These are phyloP conservation scores for Brassica incana DNA, from an alignment of 345 rosid genomes.

Conservation along the genomic window DNA sequence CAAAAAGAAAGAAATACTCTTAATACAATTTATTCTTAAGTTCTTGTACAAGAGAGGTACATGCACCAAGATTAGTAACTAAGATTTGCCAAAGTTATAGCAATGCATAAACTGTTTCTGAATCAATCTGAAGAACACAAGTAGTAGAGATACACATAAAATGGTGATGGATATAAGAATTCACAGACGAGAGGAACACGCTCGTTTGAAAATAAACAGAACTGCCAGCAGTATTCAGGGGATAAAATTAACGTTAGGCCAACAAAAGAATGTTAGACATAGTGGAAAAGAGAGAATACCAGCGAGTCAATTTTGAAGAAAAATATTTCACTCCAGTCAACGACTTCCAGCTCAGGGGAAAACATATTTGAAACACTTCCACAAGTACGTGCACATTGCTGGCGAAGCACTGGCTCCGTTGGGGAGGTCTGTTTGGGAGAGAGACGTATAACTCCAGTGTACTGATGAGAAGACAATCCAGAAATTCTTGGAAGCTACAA, in stretches of 20 bases:
- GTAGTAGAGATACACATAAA: constrained; percentile 8
- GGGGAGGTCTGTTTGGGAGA: constrained; percentile 49
- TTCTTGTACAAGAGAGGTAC: constrained; percentile 17
- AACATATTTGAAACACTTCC: constrained; percentile 57
- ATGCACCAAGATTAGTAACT: constrained; percentile 25
- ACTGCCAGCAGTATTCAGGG: neutral
- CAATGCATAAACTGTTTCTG: constrained; percentile 1
- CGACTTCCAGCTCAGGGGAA: constrained; percentile 55
- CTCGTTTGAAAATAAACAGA: neutral
- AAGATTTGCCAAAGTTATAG: constrained; percentile 18
- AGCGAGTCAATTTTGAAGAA: constrained; percentile 79
- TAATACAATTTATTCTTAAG: neutral
- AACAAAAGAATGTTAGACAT: constrained; percentile 19
- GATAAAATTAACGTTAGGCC: neutral
- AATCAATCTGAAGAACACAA: neutral
- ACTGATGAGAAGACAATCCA: constrained; percentile 67
- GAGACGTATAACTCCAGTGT: constrained; percentile 61
- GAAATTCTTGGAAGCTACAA: constrained; percentile 66
- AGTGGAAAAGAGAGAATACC: constrained; percentile 46
- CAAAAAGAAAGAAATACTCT: constrained; percentile 8
- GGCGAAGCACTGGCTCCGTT: constrained; percentile 51
- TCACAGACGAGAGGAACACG: constrained; percentile 14
- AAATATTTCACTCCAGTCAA: constrained; percentile 84
- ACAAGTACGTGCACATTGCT: constrained; percentile 87
- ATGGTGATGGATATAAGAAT: constrained; percentile 10